phyloP scores from a whole-genome alignment of 371 early-diverging fungal species.

The Rhizopus microsporus region DNA sequence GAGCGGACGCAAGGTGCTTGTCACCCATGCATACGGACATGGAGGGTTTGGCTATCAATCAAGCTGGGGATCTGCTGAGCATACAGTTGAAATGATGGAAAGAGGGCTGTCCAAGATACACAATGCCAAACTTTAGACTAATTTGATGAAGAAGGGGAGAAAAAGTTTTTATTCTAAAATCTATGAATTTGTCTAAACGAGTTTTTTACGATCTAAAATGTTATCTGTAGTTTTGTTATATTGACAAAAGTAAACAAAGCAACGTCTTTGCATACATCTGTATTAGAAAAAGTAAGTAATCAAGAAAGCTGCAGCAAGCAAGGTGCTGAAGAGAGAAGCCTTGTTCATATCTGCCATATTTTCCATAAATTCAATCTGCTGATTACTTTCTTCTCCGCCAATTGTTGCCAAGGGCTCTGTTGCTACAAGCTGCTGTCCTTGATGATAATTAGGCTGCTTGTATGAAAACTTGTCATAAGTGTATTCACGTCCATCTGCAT shows the following conservation, averaged over 20 bases:
- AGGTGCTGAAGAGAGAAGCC: neutral
- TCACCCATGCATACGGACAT: slow-evolving; percentile 83
- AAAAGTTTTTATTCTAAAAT: neutral
- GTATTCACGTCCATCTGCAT: slow-evolving; percentile 27
- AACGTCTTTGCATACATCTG: no score
- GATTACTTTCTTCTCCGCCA: neutral
- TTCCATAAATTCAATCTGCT: neutral
- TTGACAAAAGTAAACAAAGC: neutral
- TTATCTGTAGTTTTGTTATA: neutral
- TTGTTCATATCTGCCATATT: neutral
- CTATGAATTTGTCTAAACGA: no score
- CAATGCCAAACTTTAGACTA: slow-evolving; percentile 12
- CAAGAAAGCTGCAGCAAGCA: no score
- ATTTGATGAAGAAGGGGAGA: neutral
- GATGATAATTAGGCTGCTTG: slow-evolving; percentile 48
- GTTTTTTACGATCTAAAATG: neutral
- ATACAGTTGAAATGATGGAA: slow-evolving; percentile 50
- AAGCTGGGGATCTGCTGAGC: slow-evolving; percentile 74
- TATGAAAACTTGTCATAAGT: slow-evolving; percentile 50
- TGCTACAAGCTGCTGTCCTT: slow-evolving; percentile 36
- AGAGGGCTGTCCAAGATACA: slow-evolving; percentile 24
- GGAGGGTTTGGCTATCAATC: slow-evolving; percentile 74
- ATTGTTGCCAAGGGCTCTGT: neutral
- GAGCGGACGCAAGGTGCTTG: slow-evolving; percentile 34
- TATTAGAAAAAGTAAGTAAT: no score